Percentiles rank a stretch among this genome's conserved stretches.
phyloP scores from a whole-genome alignment of 1,284 basidiomycete species.

The Apiotrichum gracile region DNA sequence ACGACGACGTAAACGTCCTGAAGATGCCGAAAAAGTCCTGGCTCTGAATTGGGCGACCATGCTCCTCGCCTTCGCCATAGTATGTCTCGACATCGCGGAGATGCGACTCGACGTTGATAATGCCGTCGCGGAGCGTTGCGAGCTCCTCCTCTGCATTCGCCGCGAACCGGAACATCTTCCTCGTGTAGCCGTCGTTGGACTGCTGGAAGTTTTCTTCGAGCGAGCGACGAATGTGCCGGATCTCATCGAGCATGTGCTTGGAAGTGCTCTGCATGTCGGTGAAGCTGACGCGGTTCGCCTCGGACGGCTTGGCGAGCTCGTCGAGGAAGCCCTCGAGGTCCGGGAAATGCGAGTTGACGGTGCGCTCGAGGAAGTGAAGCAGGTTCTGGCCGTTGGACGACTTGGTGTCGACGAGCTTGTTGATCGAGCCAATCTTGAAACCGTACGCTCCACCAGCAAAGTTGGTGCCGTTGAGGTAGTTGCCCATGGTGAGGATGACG shows the following conservation, averaged over 20 bases:
- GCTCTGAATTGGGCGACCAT: constrained; percentile 40
- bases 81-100: constrained; percentile 78
- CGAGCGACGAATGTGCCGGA: constrained; percentile 69
- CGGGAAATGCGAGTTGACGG: constrained; percentile 80
- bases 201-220: constrained; percentile 70
- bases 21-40: constrained; percentile 88
- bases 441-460: constrained; percentile 96
- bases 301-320: constrained; percentile 81
- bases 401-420: constrained; percentile 98
- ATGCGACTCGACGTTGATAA: constrained; percentile 71
- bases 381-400: constrained; percentile 88
- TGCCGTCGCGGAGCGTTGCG: constrained; percentile 75
- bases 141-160: constrained; percentile 66
- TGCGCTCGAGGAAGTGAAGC: constrained; percentile 89
- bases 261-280: constrained; percentile 39
- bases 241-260: constrained; percentile 66
- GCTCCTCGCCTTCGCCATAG: constrained; percentile 84
- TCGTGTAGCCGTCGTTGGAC: constrained; percentile 67
- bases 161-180: constrained; percentile 83
- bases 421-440: constrained; percentile 95
- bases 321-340: constrained; percentile 82
- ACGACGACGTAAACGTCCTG: constrained; percentile 89
- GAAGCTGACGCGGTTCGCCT: constrained; percentile 67
- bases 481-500: constrained; percentile 87
- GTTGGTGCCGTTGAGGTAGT: constrained; percentile 96